Evolutionary conservation across 495 filamentous ascomycete genomes (phyloP).

Genomic region (Apiosordaria backusii): DNA sequence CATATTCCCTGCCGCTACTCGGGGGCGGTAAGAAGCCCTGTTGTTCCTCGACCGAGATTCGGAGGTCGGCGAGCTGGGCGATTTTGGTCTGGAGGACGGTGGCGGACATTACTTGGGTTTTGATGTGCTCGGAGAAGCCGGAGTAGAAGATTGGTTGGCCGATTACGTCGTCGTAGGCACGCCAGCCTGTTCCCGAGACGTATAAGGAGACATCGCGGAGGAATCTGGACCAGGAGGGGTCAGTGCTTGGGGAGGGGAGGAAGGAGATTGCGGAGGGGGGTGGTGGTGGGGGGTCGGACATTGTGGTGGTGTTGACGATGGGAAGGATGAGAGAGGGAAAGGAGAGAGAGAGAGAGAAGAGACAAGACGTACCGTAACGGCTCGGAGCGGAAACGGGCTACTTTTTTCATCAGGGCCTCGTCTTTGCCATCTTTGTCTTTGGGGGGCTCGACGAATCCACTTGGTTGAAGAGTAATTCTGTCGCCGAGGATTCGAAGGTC

Average conservation of each 20-base stretch:
- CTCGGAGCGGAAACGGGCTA: slow-evolving; percentile 68
- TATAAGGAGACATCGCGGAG: slow-evolving; percentile 88
- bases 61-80: slow-evolving; percentile 66
- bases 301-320: neutral
- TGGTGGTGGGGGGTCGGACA: slow-evolving; percentile 11
- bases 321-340: neutral
- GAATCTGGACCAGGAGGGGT: slow-evolving; percentile 56
- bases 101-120: slow-evolving; percentile 65
- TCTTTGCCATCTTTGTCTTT: slow-evolving; percentile 50
- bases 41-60: slow-evolving; percentile 69
- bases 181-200: slow-evolving; percentile 88
- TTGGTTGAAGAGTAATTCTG: slow-evolving; percentile 74
- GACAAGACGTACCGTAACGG: slow-evolving; percentile 46
- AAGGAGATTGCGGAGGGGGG: slow-evolving; percentile 21
- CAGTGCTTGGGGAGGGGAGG: slow-evolving; percentile 16
- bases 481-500: slow-evolving; percentile 80
- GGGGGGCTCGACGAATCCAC: slow-evolving; percentile 60
- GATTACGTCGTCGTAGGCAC: slow-evolving; percentile 83
- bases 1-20: slow-evolving; percentile 47
- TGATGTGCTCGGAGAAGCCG: slow-evolving; percentile 90
- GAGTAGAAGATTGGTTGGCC: slow-evolving; percentile 92
- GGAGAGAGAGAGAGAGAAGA: neutral
- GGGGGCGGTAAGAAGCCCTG: slow-evolving; percentile 61
- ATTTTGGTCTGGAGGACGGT: slow-evolving; percentile 71
- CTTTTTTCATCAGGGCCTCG: slow-evolving; percentile 71